Evolutionary conservation across 805 yeast genomes (phyloP).

Genomic region (Candida parachauliodes): DNA sequence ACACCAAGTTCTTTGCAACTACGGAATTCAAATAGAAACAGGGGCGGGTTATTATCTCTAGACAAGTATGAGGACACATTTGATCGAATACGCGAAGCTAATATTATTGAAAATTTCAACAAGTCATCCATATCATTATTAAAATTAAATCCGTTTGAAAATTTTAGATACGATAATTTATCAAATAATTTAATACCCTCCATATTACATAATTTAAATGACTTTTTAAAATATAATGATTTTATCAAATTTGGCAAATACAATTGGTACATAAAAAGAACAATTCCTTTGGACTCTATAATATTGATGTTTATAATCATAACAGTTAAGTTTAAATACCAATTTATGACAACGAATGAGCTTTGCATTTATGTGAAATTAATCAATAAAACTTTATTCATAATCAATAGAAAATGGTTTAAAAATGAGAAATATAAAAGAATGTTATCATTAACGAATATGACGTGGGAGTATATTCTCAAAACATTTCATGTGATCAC

Average conservation of each 20-base stretch:
- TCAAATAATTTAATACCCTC: constrained; percentile 54
- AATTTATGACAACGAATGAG: constrained; percentile 35
- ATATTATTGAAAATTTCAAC: constrained; percentile 36
- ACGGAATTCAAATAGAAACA: background rate
- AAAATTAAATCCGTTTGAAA: constrained; percentile 30
- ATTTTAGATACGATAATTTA: constrained; percentile 50
- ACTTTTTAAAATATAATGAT: constrained; percentile 50
- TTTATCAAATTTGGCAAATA: constrained; percentile 50
- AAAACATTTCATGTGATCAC: constrained; percentile 30
- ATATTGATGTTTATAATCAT: constrained; percentile 50
- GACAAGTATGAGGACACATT: constrained; percentile 39
- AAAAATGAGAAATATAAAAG: constrained; percentile 44
- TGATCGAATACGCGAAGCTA: constrained; percentile 35
- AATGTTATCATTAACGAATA: constrained; percentile 40
- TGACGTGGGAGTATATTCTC: constrained; percentile 41
- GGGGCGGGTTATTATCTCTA: constrained; percentile 28
- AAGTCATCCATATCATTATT: constrained; percentile 34
- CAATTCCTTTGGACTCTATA: constrained; percentile 59
- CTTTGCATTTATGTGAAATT: constrained; percentile 35
- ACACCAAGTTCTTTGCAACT: background rate
- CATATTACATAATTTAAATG: constrained; percentile 52
- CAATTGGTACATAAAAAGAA: constrained; percentile 60
- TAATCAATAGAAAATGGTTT: constrained; percentile 42
- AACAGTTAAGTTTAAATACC: constrained; percentile 48
- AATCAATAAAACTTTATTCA: constrained; percentile 40